phyloP scores from a whole-genome alignment of 2,329 filamentous ascomycete species.

The Diplocarpon rosae region DNA sequence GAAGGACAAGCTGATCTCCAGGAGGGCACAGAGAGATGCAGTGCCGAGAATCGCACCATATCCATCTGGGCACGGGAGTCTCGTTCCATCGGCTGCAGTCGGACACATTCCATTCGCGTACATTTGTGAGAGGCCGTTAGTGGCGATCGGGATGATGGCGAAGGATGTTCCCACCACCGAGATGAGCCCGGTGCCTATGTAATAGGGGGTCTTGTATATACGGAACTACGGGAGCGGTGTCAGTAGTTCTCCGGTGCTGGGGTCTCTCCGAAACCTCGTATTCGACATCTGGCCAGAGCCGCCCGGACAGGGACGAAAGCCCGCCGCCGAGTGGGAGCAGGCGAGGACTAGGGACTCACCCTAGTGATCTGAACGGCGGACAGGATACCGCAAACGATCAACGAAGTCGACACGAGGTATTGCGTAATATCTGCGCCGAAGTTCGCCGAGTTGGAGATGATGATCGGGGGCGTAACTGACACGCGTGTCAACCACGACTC shows the following conservation, averaged over 20 bases:
- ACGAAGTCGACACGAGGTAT: conserved; percentile 48
- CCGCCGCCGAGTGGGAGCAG: neutral
- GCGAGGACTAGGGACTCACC: neutral
- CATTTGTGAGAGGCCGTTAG: conserved; percentile 65
- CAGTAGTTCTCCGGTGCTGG: too few species aligned
- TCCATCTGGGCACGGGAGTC: conserved; percentile 61
- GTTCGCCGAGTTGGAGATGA: conserved; percentile 49
- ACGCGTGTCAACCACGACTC: conserved; percentile 27
- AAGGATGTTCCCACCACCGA: conserved; percentile 74
- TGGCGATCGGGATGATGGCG: conserved; percentile 62
- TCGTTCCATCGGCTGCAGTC: conserved; percentile 45
- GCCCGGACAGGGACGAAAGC: too few species aligned
- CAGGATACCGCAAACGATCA: conserved; percentile 67
- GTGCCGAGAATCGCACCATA: conserved; percentile 71
- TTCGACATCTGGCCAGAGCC: neutral
- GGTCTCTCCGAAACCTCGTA: too few species aligned
- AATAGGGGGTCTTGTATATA: conserved; percentile 60
- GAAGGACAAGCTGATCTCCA: conserved; percentile 67
- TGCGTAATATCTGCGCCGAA: conserved; percentile 50
- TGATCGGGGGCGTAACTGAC: conserved; percentile 68
- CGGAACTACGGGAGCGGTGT: conserved; percentile 41
- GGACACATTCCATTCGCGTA: conserved; percentile 40
- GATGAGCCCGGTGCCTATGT: conserved; percentile 67
- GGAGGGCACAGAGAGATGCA: conserved; percentile 48
- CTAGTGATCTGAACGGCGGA: conserved; percentile 66